Percentiles rank a stretch among this genome's conserved stretches.
Conservation (phyloP, 2,329 filamentous ascomycete genomes). For the Calonectria leucothoes region DNA sequence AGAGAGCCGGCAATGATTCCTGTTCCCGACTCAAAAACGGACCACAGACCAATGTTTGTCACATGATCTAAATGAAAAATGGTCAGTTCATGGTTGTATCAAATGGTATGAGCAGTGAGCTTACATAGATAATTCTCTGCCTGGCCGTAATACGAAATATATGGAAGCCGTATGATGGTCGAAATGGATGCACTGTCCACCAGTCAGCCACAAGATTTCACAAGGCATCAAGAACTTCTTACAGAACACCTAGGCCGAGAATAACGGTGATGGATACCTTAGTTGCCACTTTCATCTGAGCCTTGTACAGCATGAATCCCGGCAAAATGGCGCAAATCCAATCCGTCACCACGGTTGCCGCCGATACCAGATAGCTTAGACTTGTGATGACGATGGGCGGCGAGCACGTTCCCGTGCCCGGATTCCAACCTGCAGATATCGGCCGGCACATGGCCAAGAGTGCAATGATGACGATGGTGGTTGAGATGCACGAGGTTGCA, state of each 20-base stretch:
- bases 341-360: slow-evolving; percentile 41
- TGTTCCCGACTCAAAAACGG: not conserved
- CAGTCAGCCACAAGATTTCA: not conserved
- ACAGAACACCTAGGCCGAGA: not conserved
- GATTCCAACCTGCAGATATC: slow-evolving; percentile 38
- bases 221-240: not conserved
- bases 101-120: not conserved
- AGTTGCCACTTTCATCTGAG: slow-evolving; percentile 40
- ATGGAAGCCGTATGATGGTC: not conserved
- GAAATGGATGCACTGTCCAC: not conserved
- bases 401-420: slow-evolving; percentile 25
- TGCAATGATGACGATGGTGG: slow-evolving; percentile 34
- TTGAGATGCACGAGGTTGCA: slow-evolving; percentile 22
- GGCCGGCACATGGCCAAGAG: slow-evolving; percentile 40
- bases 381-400: slow-evolving; percentile 30
- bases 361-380: slow-evolving; percentile 41
- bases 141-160: not conserved
- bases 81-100: not conserved
- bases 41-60: not conserved
- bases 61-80: not conserved
- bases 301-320: slow-evolving; percentile 37
- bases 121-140: not conserved
- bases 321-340: slow-evolving; percentile 40
- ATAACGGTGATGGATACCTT: slow-evolving; percentile 34
- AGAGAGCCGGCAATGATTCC: not conserved